Percentiles rank a stretch among this genome's conserved stretches.
Conservation (phyloP, 2,329 filamentous ascomycete genomes). For the Alternaria consortialis region DNA sequence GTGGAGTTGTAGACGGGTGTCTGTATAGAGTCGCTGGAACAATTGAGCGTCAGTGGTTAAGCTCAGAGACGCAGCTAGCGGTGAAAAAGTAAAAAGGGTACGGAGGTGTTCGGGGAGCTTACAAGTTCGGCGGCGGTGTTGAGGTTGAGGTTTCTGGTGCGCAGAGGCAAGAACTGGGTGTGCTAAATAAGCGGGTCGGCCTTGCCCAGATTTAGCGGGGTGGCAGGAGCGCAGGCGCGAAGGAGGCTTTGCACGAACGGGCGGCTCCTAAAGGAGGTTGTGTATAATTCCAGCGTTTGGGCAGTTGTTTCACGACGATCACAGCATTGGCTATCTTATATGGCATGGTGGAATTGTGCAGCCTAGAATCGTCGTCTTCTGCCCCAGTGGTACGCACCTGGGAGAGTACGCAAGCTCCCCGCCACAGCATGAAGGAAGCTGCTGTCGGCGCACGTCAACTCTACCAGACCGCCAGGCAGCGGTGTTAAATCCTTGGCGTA, state of each 20-base stretch:
- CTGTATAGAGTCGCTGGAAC: constrained; percentile 42
- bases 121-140: constrained; percentile 44
- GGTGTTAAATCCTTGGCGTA: constrained; percentile 36
- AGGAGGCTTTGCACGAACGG: constrained; percentile 37
- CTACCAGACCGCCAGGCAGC: constrained; percentile 42
- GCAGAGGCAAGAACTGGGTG: constrained; percentile 51
- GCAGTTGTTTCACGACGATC: constrained; percentile 4
- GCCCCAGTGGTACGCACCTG: constrained; percentile 7
- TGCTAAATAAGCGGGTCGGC: constrained; percentile 55
- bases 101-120: constrained; percentile 40
- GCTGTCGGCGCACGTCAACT: constrained; percentile 30
- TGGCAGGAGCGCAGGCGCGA: constrained; percentile 44
- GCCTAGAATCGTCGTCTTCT: constrained; percentile 41
- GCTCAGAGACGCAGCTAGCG: constrained; percentile 30
- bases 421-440: constrained; percentile 39
- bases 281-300: constrained; percentile 16
- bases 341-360: constrained; percentile 4
- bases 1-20: constrained; percentile 43
- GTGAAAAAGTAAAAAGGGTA: constrained; percentile 39
- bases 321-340: constrained; percentile 25
- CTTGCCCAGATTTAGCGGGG: constrained; percentile 52
- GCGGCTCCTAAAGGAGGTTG: constrained; percentile 21
- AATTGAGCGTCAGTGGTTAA: constrained; percentile 41
- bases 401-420: constrained; percentile 47
- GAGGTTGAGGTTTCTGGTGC: constrained; percentile 50